These are phyloP conservation scores for Begonia masoniana DNA, from an alignment of 306 rosid species.

Conservation along the genomic window DNA sequence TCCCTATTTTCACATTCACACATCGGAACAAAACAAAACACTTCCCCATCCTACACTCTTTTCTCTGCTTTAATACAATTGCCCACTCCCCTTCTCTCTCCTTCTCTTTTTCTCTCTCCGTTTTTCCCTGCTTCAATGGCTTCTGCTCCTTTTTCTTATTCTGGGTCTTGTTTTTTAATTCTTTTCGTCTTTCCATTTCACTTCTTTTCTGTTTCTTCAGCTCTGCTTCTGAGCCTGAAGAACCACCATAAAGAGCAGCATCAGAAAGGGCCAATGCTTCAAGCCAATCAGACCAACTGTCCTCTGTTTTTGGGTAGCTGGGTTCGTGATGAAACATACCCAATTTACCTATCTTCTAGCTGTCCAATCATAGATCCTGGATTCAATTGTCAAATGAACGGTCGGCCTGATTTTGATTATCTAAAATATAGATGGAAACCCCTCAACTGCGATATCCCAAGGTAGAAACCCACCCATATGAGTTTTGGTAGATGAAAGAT, in stretches of 20 bases:
- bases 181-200: slow-evolving; percentile 29
- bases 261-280: slow-evolving; percentile 37
- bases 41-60: not conserved
- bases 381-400: slow-evolving; percentile 85
- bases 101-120: slow-evolving; percentile 14
- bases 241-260: slow-evolving; percentile 32
- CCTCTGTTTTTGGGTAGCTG: slow-evolving; percentile 76
- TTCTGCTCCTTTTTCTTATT: slow-evolving; percentile 5
- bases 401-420: slow-evolving; percentile 84
- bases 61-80: not conserved
- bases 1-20: slow-evolving; percentile 15
- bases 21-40: slow-evolving; percentile 15
- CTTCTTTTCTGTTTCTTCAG: slow-evolving; percentile 30
- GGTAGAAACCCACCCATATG: slow-evolving; percentile 23
- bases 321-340: slow-evolving; percentile 71
- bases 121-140: slow-evolving; percentile 23
- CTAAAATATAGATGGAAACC: slow-evolving; percentile 86
- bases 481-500: not conserved
- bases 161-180: slow-evolving; percentile 11
- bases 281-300: slow-evolving; percentile 59
- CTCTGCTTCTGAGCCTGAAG: slow-evolving; percentile 41
- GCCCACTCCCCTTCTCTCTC: slow-evolving; percentile 2
- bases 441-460: slow-evolving; percentile 86
- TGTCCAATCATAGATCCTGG: slow-evolving; percentile 79
- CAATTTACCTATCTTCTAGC: slow-evolving; percentile 52